phyloP scores from a whole-genome alignment of 345 rosid species.

The Hibiscus mutabilis region DNA sequence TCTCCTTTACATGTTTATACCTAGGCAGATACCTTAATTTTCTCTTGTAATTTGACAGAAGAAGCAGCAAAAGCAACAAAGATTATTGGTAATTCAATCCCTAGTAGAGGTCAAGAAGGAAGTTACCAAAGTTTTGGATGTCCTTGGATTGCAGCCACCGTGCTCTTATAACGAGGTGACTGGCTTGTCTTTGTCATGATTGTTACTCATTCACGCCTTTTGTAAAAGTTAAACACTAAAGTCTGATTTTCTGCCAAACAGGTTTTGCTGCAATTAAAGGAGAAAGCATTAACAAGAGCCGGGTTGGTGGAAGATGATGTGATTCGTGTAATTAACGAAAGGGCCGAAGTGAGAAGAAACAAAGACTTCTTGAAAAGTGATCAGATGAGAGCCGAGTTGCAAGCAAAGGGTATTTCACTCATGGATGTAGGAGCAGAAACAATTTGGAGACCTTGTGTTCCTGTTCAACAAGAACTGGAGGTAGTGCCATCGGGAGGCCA shows the following conservation, averaged over 20 bases:
- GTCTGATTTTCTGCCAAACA: slow-evolving; percentile 7
- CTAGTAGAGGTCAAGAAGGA: slow-evolving; percentile 53
- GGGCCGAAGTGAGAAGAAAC: slow-evolving; percentile 49
- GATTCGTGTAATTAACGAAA: slow-evolving; percentile 42
- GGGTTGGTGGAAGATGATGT: slow-evolving; percentile 52
- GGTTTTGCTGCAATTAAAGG: slow-evolving; percentile 57
- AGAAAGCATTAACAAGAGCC: slow-evolving; percentile 62
- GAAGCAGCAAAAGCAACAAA: slow-evolving; percentile 60
- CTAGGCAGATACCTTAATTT: not conserved
- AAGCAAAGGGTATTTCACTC: slow-evolving; percentile 60
- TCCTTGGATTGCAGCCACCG: slow-evolving; percentile 57
- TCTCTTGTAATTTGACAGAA: slow-evolving; percentile 41
- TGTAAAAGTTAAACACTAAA: not conserved
- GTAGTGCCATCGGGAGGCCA: slow-evolving; percentile 16
- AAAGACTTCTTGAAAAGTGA: slow-evolving; percentile 69
- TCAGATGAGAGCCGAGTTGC: slow-evolving; percentile 57
- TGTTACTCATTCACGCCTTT: not conserved
- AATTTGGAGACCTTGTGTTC: slow-evolving; percentile 76
- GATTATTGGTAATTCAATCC: slow-evolving; percentile 44
- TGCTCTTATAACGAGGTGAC: slow-evolving; percentile 49
- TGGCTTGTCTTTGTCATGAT: not conserved
- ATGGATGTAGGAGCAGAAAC: slow-evolving; percentile 82
- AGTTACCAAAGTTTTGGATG: slow-evolving; percentile 45
- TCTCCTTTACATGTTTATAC: not conserved
- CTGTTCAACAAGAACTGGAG: slow-evolving; percentile 21